Percentiles rank a stretch among this genome's conserved stretches.
Evolutionary conservation across 768 basidiomycete genomes (phyloP).

Genomic region (Pilatotrama ljubarskyi): DNA sequence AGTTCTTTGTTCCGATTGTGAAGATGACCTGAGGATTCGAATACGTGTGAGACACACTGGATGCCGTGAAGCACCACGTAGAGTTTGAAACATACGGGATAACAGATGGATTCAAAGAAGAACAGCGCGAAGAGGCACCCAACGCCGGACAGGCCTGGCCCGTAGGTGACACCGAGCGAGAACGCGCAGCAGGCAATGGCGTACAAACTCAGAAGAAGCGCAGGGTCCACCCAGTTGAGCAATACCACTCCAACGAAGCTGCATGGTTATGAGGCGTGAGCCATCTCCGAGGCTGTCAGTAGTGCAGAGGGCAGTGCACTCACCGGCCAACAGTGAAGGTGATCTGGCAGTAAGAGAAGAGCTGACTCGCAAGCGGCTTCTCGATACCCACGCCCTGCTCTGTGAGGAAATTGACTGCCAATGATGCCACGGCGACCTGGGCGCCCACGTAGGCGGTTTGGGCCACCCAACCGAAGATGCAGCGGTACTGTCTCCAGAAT

Average conservation of each 20-base stretch:
- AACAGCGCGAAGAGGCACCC: slow-evolving; percentile 64
- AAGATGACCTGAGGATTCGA: slow-evolving; percentile 48
- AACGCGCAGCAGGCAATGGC: slow-evolving; percentile 53
- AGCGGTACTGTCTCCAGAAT: slow-evolving; percentile 70
- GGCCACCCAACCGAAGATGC: slow-evolving; percentile 71
- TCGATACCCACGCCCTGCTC: slow-evolving; percentile 59
- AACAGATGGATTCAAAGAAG: slow-evolving; percentile 78
- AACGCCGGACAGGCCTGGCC: slow-evolving; percentile 55
- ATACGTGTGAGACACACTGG: neutral
- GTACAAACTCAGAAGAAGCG: slow-evolving; percentile 57
- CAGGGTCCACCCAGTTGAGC: slow-evolving; percentile 64
- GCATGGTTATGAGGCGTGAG: neutral
- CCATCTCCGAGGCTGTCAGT: slow-evolving; percentile 22
- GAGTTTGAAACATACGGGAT: slow-evolving; percentile 44
- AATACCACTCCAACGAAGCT: slow-evolving; percentile 64
- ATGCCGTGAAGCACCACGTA: neutral
- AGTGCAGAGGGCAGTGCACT: slow-evolving; percentile 12
- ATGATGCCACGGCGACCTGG: slow-evolving; percentile 64
- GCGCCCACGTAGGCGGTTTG: slow-evolving; percentile 70
- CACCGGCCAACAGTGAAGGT: slow-evolving; percentile 65
- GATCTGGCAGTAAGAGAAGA: slow-evolving; percentile 74
- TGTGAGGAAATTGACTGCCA: slow-evolving; percentile 70
- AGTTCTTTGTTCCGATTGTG: slow-evolving; percentile 64
- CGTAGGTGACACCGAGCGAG: slow-evolving; percentile 48
- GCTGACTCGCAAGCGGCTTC: slow-evolving; percentile 53